phyloP scores from a whole-genome alignment of 768 basidiomycete species.

The Phlebiopsis flavidoalba region DNA sequence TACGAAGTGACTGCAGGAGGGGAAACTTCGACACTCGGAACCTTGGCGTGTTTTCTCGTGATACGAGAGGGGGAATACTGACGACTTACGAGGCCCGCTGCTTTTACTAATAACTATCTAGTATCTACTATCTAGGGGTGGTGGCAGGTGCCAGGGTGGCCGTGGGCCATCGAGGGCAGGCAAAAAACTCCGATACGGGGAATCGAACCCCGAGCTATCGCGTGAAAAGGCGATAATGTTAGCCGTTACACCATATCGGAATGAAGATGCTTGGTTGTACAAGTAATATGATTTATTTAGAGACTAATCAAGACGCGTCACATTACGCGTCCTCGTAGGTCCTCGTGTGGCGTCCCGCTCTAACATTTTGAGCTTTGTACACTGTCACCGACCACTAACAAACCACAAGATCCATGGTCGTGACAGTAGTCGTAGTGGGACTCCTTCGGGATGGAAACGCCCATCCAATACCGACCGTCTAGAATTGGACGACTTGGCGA shows the following conservation, averaged over 20 bases:
- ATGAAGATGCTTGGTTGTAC: not conserved
- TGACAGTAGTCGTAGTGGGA: not conserved
- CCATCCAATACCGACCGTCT: conserved; percentile 7
- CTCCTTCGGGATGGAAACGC: conserved; percentile 3
- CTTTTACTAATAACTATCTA: too few species aligned
- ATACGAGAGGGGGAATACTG: too few species aligned
- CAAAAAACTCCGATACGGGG: conserved; percentile 31
- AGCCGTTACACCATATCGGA: conserved; percentile 35
- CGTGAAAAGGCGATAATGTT: conserved; percentile 36
- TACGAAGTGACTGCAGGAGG: too few species aligned
- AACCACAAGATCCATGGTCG: not conserved
- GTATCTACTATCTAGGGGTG: too few species aligned
- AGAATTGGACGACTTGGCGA: conserved; percentile 23
- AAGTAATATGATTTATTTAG: not conserved
- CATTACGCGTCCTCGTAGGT: not conserved
- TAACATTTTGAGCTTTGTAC: not conserved
- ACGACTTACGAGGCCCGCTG: too few species aligned
- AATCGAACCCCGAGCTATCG: conserved; percentile 39
- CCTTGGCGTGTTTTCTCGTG: too few species aligned
- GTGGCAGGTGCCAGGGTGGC: too few species aligned
- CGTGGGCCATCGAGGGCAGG: too few species aligned
- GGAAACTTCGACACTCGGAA: too few species aligned
- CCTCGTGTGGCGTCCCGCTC: too few species aligned
- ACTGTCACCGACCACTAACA: too few species aligned
- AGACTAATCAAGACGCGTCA: not conserved